Evolutionary conservation across 768 basidiomycete species (phyloP).

Genomic region (Porpolomopsis calyptriformis): DNA sequence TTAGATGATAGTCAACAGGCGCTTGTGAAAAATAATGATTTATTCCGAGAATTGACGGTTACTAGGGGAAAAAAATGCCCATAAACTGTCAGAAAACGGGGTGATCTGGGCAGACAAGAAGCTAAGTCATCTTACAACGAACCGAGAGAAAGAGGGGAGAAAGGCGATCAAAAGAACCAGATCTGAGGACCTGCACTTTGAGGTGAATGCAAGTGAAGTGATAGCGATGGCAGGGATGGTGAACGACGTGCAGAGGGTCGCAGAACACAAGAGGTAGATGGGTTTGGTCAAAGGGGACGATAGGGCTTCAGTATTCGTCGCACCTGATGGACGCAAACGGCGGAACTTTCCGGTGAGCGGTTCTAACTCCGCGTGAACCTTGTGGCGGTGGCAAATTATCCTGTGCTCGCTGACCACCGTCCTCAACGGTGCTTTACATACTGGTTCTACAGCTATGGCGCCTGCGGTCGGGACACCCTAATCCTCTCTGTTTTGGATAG

Average conservation of each 20-base stretch:
- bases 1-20: conserved; percentile 1
- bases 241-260: not conserved
- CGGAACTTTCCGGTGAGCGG: not conserved
- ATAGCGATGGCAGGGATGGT: not conserved
- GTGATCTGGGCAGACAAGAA: too few species aligned
- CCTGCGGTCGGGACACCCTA: too few species aligned
- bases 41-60: not conserved
- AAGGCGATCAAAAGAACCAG: not conserved
- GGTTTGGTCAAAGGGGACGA: not conserved
- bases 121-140: too few species aligned
- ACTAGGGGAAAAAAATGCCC: not conserved
- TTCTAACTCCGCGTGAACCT: not conserved
- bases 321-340: conserved; percentile 1
- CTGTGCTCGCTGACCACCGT: too few species aligned
- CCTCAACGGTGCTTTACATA: too few species aligned
- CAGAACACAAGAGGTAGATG: not conserved
- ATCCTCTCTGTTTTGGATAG: too few species aligned
- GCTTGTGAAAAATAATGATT: not conserved
- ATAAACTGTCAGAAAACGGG: not conserved
- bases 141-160: too few species aligned
- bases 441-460: too few species aligned
- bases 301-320: not conserved
- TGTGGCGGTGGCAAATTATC: not conserved
- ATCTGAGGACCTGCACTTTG: not conserved
- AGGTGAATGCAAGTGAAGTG: not conserved